These are phyloP conservation scores for Backusella morwellensis DNA, from an alignment of 192 early-diverging fungal species.

Conservation along the genomic window DNA sequence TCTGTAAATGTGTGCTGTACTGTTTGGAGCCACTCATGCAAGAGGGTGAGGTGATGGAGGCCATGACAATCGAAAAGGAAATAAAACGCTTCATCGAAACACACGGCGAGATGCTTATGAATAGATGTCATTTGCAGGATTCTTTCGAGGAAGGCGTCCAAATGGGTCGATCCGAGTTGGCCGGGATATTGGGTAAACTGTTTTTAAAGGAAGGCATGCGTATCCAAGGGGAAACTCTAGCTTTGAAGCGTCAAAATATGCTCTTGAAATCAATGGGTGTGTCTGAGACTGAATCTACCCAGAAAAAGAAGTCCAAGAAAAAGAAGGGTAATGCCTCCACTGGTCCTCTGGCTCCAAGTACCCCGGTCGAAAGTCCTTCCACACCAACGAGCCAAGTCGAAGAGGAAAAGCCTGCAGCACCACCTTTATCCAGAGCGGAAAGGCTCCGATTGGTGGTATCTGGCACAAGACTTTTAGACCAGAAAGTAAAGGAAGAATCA, in stretches of 20 bases:
- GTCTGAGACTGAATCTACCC: slow-evolving; percentile 15
- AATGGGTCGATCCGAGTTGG: slow-evolving; percentile 65
- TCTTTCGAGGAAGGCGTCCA: slow-evolving; percentile 69
- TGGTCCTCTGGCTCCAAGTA: background rate
- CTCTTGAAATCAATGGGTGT: slow-evolving; percentile 53
- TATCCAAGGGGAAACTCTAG: slow-evolving; percentile 57
- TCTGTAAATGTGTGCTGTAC: slow-evolving; percentile 51
- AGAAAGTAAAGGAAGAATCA: background rate
- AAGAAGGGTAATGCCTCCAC: slow-evolving; percentile 24
- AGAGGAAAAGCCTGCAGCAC: background rate
- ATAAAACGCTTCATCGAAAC: slow-evolving; percentile 57
- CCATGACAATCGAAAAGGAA: slow-evolving; percentile 47
- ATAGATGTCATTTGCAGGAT: slow-evolving; percentile 61
- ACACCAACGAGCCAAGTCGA: background rate
- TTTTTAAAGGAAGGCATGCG: slow-evolving; percentile 76
- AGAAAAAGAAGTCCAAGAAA: slow-evolving; percentile 21
- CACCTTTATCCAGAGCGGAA: background rate
- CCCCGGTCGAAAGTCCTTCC: background rate
- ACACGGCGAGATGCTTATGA: slow-evolving; percentile 49
- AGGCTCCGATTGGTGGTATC: background rate
- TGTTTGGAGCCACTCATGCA: slow-evolving; percentile 70
- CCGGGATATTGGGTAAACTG: slow-evolving; percentile 67
- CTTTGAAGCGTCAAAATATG: slow-evolving; percentile 50
- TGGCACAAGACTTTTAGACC: background rate
- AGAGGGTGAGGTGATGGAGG: slow-evolving; percentile 73